Conservation (phyloP, 345 rosid species). For the Eucalyptus regnans region DNA sequence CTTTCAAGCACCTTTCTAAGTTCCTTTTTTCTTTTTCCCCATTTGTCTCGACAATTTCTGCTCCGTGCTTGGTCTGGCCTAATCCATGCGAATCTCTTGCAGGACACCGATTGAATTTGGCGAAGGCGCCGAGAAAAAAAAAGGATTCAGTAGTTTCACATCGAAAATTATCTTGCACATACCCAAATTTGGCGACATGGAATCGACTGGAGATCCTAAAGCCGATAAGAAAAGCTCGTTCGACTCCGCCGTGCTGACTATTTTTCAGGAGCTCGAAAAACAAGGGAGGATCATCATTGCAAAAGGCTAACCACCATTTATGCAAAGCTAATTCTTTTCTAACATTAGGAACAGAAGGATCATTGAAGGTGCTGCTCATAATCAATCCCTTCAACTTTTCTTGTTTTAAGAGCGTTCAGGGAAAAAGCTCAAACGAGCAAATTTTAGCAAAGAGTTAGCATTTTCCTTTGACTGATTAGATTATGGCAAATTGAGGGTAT, state of each 20-base stretch:
- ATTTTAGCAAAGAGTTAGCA: background rate
- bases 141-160: slow-evolving; percentile 35
- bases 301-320: background rate
- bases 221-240: slow-evolving; percentile 79
- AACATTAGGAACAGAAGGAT: background rate
- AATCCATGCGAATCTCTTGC: background rate
- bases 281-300: slow-evolving; percentile 29
- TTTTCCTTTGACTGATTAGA: background rate
- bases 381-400: background rate
- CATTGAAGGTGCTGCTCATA: background rate
- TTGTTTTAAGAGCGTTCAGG: background rate
- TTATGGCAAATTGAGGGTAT: background rate
- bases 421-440: background rate
- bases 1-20: background rate
- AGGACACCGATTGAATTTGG: slow-evolving; percentile 39
- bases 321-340: background rate
- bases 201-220: slow-evolving; percentile 46
- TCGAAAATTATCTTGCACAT: slow-evolving; percentile 40
- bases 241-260: slow-evolving; percentile 59
- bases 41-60: background rate
- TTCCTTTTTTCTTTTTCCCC: background rate
- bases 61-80: background rate
- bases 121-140: slow-evolving; percentile 23
- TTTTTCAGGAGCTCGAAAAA: slow-evolving; percentile 52
- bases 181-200: slow-evolving; percentile 30